Base-by-base conservation (phyloP, 169 alveolate genomes). In the Toxoplasma gondii region DNA sequence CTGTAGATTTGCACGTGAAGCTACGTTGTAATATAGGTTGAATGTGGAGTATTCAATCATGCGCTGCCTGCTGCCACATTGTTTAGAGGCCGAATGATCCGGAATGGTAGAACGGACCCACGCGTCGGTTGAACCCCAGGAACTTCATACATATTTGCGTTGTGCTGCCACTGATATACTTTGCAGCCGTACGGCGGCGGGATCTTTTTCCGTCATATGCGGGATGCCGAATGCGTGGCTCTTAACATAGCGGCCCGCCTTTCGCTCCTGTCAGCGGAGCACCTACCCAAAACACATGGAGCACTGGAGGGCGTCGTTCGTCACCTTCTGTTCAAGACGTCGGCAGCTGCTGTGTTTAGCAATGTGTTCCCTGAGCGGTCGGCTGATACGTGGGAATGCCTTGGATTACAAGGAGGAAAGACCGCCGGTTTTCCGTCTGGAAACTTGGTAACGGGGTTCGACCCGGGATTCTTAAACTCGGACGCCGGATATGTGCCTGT, bases 121-220 rank as follows among this genome's bases (percentile, higher is more conserved):
- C 22, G 58, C 22, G 22, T 49, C 58, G 12, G 58, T 12, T 49
- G 58, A 49, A 5, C 58, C 58, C 58, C 58, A 17, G 58, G 22
- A 49, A 49, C 12, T 49, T 49, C 58, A 49, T 17, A 49, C 58
- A 49, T 17, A 49, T 49, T 9, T 17, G 27, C 22, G 0, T 49
- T 49, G 58, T 49, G 58, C 58, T 9, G 58, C 22, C 58, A 49
- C 58, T 78, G 53, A 7, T 39, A 7, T 12, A 31, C 0, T 44
- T 16, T 27, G 87, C 87, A 78, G 87, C 87, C 87, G 27, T 39
- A 78, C 87, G 87, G 87, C 27, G 87, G 87, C 22, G 87, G 34
- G 87, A 17, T 78, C 41, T 78, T 38, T 44, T 78, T 78, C 87
- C 87, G 87, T 39, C 87, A 78, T 78, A 39, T 39, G 41, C 39